Percentiles rank a stretch among this genome's conserved stretches.
phyloP scores from a whole-genome alignment of 2,329 filamentous ascomycete species.

The Karstenula rhodostoma region DNA sequence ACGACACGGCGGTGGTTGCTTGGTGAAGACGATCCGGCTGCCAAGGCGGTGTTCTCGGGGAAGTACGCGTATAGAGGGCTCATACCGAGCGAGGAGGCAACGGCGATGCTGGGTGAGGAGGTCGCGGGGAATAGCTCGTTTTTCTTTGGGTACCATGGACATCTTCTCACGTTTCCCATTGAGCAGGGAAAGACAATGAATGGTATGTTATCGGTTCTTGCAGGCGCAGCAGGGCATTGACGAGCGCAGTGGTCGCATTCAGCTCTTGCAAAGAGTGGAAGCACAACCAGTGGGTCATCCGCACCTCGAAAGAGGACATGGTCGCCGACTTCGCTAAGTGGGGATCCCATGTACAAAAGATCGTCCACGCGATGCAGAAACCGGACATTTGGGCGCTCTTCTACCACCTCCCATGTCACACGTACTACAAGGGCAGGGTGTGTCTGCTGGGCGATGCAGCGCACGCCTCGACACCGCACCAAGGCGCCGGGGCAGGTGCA shows the following conservation, averaged over 20 bases:
- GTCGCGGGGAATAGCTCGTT: constrained; percentile 63
- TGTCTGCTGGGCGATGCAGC: constrained; percentile 66
- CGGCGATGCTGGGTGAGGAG: constrained; percentile 59
- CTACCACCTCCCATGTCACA: constrained; percentile 59
- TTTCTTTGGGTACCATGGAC: constrained; percentile 66
- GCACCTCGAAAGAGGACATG: constrained; percentile 45
- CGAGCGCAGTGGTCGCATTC: constrained; percentile 44
- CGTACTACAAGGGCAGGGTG: constrained; percentile 55
- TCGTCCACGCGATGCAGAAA: constrained; percentile 55
- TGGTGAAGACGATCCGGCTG: constrained; percentile 53
- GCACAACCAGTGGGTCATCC: constrained; percentile 44
- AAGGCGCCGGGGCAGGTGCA: constrained; percentile 64
- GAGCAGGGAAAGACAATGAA: constrained; percentile 67
- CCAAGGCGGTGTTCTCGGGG: constrained; percentile 61
- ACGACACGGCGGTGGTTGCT: constrained; percentile 63
- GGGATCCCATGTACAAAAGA: constrained; percentile 41
- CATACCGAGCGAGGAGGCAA: constrained; percentile 66
- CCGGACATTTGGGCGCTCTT: constrained; percentile 66
- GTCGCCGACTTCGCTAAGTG: constrained; percentile 39
- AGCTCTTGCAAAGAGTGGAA: constrained; percentile 44
- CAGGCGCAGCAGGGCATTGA: constrained; percentile 13
- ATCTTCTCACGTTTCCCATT: constrained; percentile 70
- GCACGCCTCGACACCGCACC: constrained; percentile 64
- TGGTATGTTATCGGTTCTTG: constrained; percentile 33
- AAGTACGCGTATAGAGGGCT: constrained; percentile 71